A percentile compares a stretch with the other conserved stretches of the same genome.
phyloP scores from a whole-genome alignment of 2,329 filamentous ascomycete species.

The Cladobotryum mycophilum region DNA sequence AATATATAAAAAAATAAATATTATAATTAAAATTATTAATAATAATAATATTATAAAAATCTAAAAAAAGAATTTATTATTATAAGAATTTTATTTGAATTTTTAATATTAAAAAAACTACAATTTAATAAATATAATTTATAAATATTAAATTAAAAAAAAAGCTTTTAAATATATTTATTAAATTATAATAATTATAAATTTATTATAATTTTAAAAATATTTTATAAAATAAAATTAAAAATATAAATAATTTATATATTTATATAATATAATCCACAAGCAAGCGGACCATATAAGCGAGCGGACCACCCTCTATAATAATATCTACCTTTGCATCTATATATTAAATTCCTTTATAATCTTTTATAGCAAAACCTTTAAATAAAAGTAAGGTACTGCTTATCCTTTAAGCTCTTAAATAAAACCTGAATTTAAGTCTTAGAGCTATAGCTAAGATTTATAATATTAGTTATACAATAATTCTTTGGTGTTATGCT shows the following conservation, averaged over 20 bases:
- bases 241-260: slow-evolving; percentile 6
- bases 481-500: too few species aligned
- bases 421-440: too few species aligned
- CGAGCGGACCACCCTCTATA: too few species aligned
- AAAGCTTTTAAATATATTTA: slow-evolving; percentile 2
- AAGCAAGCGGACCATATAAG: too few species aligned
- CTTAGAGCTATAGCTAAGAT: too few species aligned
- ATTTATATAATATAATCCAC: too few species aligned
- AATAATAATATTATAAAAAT: not conserved
- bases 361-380: too few species aligned
- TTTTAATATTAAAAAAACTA: not conserved
- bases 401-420: too few species aligned
- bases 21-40: not conserved
- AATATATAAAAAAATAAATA: slow-evolving; percentile 1
- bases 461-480: too few species aligned
- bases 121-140: not conserved
- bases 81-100: not conserved
- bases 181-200: slow-evolving; percentile 3
- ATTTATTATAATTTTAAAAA: slow-evolving; percentile 1
- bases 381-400: too few species aligned
- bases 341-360: too few species aligned
- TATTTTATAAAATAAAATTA: slow-evolving; percentile 5
- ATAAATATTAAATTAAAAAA: not conserved
- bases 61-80: not conserved
- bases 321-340: too few species aligned